phyloP scores from a whole-genome alignment of 192 early-diverging fungal species.

The Entomortierella parvispora region DNA sequence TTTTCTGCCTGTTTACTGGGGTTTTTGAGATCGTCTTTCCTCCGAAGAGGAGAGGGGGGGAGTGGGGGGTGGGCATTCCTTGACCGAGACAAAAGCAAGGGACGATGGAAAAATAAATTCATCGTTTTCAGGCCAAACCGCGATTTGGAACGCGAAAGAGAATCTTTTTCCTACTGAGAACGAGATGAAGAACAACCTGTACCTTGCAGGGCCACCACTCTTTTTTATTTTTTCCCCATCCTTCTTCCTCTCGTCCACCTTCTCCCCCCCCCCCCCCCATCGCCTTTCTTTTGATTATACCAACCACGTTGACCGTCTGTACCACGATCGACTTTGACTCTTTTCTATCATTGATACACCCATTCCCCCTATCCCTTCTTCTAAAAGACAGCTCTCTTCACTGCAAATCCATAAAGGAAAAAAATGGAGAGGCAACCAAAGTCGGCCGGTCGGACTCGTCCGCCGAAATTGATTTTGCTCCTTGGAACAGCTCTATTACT shows the following conservation, averaged over 20 bases:
- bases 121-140: constrained; percentile 15
- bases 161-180: constrained; percentile 1
- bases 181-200: neutral
- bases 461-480: constrained; percentile 3
- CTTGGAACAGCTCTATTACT: constrained; percentile 1
- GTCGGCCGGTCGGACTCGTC: neutral
- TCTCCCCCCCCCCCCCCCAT: neutral
- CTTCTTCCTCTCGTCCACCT: neutral
- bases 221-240: neutral
- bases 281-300: neutral
- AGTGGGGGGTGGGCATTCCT: neutral
- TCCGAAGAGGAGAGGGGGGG: too few relatives aligned
- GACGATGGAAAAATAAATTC: neutral
- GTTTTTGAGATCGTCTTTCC: too few relatives aligned
- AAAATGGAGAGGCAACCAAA: too few relatives aligned
- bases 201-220: neutral
- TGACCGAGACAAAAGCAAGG: neutral
- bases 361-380: too few relatives aligned
- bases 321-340: neutral
- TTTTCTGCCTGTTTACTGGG: too few relatives aligned
- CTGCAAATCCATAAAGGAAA: too few relatives aligned
- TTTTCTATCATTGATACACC: neutral
- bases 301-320: neutral
- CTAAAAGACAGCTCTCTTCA: too few relatives aligned
- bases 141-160: constrained; percentile 20